Base-by-base conservation (phyloP, 2,329 filamentous ascomycete species). In the Trichoderma sp. region DNA sequence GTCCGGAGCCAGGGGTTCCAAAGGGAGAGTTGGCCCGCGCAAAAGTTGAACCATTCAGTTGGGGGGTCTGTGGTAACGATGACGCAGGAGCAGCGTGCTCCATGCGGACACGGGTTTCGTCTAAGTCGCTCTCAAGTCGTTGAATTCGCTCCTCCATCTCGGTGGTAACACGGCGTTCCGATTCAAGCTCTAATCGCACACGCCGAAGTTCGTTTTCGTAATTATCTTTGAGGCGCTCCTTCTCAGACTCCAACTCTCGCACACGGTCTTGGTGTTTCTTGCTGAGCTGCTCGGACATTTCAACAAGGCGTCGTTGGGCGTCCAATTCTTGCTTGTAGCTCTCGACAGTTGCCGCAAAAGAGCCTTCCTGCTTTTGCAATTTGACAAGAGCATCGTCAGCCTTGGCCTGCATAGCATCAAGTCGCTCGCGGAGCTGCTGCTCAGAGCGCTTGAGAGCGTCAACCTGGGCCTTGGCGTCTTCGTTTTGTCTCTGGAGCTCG, bases 261-360 rank as follows among this genome's bases (percentile, higher is more conserved):
- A 94, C 84, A 63, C 92, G 88, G 71, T 89, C 88, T 78, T 90
- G 89, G 76, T 93, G 89, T 15, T 92, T 93, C 71, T 91, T 87
- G 36, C 92, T 90, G 68, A 92, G 90, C 77, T 95, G 91, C 72
- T 93, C 88, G 75, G 93, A 93, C 78, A 97, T 87, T 73, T 97
- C 92, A 3, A 94, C 93, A 23, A 99, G 87, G 58, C 96, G 90
- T 72, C 89, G 90, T 30, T 92, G 90, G 73, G 92, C 92, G 74
- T 97, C 94, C 8, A 97, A 86, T 79, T 98, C 95, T 70, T 95
- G 91, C 76, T 92, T 90, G 85, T 96, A 97, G 73, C 92, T 91
- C 79, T 98, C 92, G 73, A 97, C 91, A n/a, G 91, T 90, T 68
- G 93, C 89, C 2, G 93, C 91, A 30, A 92, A 92, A 23, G 93